Evolutionary conservation across 2,329 filamentous ascomycete genomes (phyloP), one percentile per base, ranked within the genome.

Genomic region (Drechslerella coelobrocha): DNA sequence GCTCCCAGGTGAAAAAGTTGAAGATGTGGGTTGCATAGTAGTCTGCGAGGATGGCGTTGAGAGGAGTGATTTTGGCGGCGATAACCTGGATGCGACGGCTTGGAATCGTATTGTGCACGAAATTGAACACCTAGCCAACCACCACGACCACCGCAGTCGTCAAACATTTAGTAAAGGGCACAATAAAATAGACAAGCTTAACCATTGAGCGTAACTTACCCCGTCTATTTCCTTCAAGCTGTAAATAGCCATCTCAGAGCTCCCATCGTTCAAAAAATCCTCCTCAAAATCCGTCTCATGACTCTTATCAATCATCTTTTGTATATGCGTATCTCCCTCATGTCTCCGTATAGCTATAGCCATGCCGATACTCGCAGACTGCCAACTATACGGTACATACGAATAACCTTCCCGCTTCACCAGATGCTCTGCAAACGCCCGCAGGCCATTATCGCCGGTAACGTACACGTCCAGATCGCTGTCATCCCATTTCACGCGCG

Each of bases 401-500:
- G n/a, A 23, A 41, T 66, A 72, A 1, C 55, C 61, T 41, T 72
- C 68, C 1, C 56, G 45, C 23, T 51, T 10, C 5, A 53, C 17
- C 31, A 72, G 27, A 41, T 66, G 56, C 1, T 45, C 29, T 3
- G 56, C 43, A 12, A 66, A 72, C 19, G n/a, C 68, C 6, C 27
- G 2, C 10, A 61, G 23, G 0, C 29, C 48, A 10, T 56, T 41
- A 1, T 41, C 37, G 2, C 41, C 51, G 9, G 27, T 47, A 14
- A 72, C 60, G 39, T 72, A 66, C 9, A 72, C 41, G 39, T 72
- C 68, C 17, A 72, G 34, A 21, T 72, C 68, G 51, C 55, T 66
- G 0, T 66, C 54, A 2, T 10, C n/a, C 68, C 68, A 72, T 24
- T 61, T 45, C 45, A 66, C 24, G 6, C 68, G 57, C 26, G 50